Evolutionary conservation across 164 flowering plant genomes (phyloP).

Genomic region (Saururus chinensis): DNA sequence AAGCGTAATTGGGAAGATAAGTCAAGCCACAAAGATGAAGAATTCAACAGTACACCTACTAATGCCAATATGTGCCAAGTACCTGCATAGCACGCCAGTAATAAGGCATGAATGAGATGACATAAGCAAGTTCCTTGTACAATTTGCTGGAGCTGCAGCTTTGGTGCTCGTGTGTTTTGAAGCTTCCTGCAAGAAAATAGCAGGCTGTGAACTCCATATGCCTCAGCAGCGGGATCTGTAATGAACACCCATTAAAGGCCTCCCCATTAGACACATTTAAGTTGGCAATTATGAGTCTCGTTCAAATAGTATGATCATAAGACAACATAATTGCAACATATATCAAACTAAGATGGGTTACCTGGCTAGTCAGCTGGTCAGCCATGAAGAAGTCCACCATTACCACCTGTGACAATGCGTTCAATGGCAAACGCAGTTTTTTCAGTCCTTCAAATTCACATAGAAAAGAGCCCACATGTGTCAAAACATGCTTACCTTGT

Average conservation of each 20-base stretch:
- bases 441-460: not conserved
- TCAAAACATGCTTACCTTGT: too few species aligned
- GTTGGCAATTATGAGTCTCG: not conserved
- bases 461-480: too few species aligned
- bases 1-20: not conserved
- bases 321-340: not conserved
- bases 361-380: slow-evolving; percentile 99
- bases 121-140: slow-evolving; percentile 74
- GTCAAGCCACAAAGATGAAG: not conserved
- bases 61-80: not conserved
- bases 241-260: not conserved
- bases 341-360: slow-evolving; percentile 7
- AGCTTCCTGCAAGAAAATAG: slow-evolving; percentile 65
- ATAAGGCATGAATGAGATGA: slow-evolving; percentile 89
- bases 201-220: slow-evolving; percentile 91
- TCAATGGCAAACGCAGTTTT: not conserved
- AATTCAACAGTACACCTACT: too few species aligned
- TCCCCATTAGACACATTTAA: not conserved
- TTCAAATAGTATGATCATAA: too few species aligned
- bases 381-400: slow-evolving; percentile 99
- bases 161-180: slow-evolving; percentile 48
- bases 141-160: slow-evolving; percentile 60
- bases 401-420: slow-evolving; percentile 47
- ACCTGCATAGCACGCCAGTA: slow-evolving; percentile 99
- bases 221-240: slow-evolving; percentile 79